Base-by-base conservation (phyloP, 345 rosid species). In the Leavenworthia alabamica region DNA sequence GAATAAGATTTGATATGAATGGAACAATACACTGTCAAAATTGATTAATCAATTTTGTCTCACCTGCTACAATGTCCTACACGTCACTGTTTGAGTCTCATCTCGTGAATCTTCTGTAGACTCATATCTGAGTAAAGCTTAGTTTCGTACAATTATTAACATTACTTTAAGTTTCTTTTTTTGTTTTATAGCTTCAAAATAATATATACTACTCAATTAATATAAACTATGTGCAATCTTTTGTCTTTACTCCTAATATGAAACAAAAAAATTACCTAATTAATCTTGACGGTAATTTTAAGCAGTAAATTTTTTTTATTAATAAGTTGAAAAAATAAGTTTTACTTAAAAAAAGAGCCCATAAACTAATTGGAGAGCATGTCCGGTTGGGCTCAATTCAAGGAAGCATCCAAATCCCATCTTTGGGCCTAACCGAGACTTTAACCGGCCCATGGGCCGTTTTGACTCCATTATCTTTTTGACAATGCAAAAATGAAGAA, bases 11-110 rank as follows among this genome's bases (percentile, higher is more conserved):
- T 48, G 70, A 64, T 48, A 41, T 48, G 70, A 71, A 26, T 56
- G 53, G 24, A 63, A 71, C 69, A 48, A 63, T 3, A 63, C 62
- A 70, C 50, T 70, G 66, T 55, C 64, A 24, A 56, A 55, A 31
- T 61, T 61, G 56, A 69, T 70, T 55, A 62, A 69, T 68, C 67
- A 60, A 53, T 43, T 62, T 70, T 62, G 74, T 70, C 74, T 70
- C 64, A 56, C 64, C 57, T 62, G 64, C 58, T 66, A 46, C 43
- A 45, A 23, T 70, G 58, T 56, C 68, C 37, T 70, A 60, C 50
- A 62, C 64, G 68, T 61, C 58, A 62, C 69, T 62, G 74, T 70
- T 62, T 23, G 13, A 56, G 29, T 29, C 52, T 70, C 57, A 20
- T 62, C 69, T 62, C 74, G 74, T 62, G 74, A 62, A 62, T 70